phyloP scores from a whole-genome alignment of 176 grass and related monocot species.

The Musa itinerans region DNA sequence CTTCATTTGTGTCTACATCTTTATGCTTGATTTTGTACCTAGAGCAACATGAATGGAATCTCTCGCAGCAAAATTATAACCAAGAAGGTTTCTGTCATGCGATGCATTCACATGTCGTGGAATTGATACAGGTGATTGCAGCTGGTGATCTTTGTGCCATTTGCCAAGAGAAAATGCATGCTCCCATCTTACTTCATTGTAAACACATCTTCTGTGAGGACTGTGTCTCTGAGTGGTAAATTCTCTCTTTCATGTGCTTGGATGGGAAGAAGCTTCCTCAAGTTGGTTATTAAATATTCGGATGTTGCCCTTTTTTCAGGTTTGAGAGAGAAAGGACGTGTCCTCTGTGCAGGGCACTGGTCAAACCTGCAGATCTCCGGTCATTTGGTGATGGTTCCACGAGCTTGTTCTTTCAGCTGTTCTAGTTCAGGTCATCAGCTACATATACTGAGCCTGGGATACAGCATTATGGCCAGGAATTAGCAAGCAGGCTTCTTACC shows the following conservation, averaged over 20 bases:
- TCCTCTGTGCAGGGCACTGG: constrained; percentile 78
- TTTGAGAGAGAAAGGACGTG: constrained; percentile 97
- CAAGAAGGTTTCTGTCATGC: background rate
- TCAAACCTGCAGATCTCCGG: constrained; percentile 85
- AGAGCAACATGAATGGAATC: background rate
- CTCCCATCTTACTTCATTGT: constrained; percentile 79
- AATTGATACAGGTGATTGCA: constrained; percentile 41
- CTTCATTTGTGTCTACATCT: background rate
- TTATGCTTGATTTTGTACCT: background rate
- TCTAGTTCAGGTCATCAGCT: constrained; percentile 27
- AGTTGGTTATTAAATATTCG: background rate
- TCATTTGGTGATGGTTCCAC: constrained; percentile 84
- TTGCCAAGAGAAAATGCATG: constrained; percentile 90
- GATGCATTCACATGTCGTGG: background rate
- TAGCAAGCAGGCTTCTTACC: background rate
- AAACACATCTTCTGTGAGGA: constrained; percentile 97
- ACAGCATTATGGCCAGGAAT: background rate
- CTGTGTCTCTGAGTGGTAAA: constrained; percentile 95
- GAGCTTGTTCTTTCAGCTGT: constrained; percentile 88
- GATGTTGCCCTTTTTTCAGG: constrained; percentile 25
- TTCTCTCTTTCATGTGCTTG: background rate
- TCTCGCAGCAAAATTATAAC: background rate
- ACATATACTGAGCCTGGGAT: background rate
- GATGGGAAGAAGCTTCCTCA: background rate
- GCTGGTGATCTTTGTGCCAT: constrained; percentile 96